Evolutionary conservation across 371 early-diverging fungal species (phyloP).

Genomic region (Chytridiales sp.): DNA sequence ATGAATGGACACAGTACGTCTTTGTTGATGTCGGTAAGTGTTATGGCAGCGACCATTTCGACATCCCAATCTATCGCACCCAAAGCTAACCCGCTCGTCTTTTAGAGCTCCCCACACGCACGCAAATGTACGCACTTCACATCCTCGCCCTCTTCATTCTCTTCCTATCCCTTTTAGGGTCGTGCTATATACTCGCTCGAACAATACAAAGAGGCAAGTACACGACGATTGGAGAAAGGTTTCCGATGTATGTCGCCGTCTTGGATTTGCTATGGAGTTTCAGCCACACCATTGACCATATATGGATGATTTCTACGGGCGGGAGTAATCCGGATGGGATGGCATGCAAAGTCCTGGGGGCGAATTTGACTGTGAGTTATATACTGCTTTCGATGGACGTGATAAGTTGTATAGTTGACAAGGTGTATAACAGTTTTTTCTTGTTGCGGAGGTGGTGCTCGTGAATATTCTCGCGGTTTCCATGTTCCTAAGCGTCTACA

Average conservation of each 20-base stretch:
- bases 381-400: too few relatives aligned
- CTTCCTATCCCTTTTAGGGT: neutral
- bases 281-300: conserved; percentile 5
- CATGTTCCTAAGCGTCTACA: conserved; percentile 11
- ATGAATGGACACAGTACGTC: too few relatives aligned
- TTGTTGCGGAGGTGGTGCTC: conserved; percentile 6
- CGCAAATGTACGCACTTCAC: conserved; percentile 1
- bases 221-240: conserved; percentile 6
- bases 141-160: neutral
- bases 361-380: conserved; percentile 2
- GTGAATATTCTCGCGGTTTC: conserved; percentile 10
- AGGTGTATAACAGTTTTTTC: neutral
- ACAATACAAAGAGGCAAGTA: neutral
- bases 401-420: too few relatives aligned
- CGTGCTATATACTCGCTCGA: neutral
- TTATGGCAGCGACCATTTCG: too few relatives aligned
- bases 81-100: neutral
- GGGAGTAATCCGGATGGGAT: neutral
- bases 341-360: conserved; percentile 1
- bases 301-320: neutral
- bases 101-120: neutral
- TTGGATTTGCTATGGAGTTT: conserved; percentile 4
- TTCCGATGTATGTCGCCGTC: conserved; percentile 6
- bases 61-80: too few relatives aligned
- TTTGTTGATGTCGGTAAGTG: too few relatives aligned